Percentiles rank a stretch among this genome's conserved stretches.
Evolutionary conservation across 768 basidiomycete species (phyloP).

Genomic region (Cyclocybe aegerita): DNA sequence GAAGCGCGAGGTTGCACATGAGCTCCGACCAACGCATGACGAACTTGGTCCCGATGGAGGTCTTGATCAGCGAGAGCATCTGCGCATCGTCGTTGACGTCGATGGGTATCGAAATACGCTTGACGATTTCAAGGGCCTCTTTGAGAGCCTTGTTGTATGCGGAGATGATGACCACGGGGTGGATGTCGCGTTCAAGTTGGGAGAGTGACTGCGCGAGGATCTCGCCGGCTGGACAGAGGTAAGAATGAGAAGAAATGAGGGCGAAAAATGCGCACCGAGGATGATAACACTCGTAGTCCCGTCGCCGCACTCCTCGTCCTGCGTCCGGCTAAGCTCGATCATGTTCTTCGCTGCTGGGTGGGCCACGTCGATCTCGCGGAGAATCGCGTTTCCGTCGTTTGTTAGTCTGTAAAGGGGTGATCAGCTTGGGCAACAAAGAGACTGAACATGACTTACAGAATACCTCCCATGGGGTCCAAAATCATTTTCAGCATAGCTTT

Average conservation of each 20-base stretch:
- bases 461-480: constrained; percentile 98
- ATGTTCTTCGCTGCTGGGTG: constrained; percentile 99
- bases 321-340: constrained; percentile 97
- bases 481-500: constrained; percentile 99
- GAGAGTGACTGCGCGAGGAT: constrained; percentile 90
- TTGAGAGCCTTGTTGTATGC: constrained; percentile 97
- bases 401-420: constrained; percentile 60
- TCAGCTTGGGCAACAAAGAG: not conserved
- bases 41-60: constrained; percentile 98
- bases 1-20: constrained; percentile 93
- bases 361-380: constrained; percentile 89
- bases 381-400: constrained; percentile 91
- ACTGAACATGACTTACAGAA: constrained; percentile 59
- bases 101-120: constrained; percentile 78
- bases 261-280: constrained; percentile 57
- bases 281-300: constrained; percentile 99
- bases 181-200: constrained; percentile 90
- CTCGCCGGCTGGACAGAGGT: constrained; percentile 68
- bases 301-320: constrained; percentile 98
- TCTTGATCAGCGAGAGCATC: constrained; percentile 97
- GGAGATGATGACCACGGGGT: constrained; percentile 41
- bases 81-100: constrained; percentile 81
- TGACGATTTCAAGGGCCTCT: constrained; percentile 87
- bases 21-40: constrained; percentile 95
- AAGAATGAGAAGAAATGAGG: not conserved